Base-by-base conservation (phyloP, 148 eudicot species). In the Chenopodium album region DNA sequence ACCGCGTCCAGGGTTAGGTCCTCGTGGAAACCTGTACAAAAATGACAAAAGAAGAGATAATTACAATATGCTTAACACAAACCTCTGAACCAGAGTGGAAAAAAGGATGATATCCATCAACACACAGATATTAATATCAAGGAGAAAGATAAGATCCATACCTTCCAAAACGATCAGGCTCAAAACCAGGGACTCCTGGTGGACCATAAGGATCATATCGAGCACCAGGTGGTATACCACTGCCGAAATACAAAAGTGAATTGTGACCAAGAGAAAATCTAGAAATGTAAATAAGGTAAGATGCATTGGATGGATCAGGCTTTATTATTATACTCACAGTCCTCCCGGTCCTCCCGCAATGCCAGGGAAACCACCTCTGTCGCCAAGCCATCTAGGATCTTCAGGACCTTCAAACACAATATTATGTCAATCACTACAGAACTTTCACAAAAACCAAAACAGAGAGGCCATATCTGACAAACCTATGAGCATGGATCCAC, bases 121-220 rank as follows among this genome's bases (percentile, higher is more conserved):
- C 19, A 60, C 10, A 71, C n/a, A 9, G 20, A 22, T 26, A 80
- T 26, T 26, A 26, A 26, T 67, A 46, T 31, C 67, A 22, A 11
- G 64, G 60, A 48, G 47, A 75, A 23, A 28, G 16, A 60, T 16
- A 34, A 9, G 46, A 74, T 26, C 1, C 2, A 29, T 86, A 95
- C 99, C 99, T 92, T 81, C 86, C 79, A 86, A 92, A 90, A 37
- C 89, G 88, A 62, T 81, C 83, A 34, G 98, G 98, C 86, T 92
- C 99, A 86, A 94, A 94, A 70, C 99, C 98, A 44, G 99, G 99
- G 73, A 95, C 91, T 47, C 83, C 90, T 31, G 98, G 99, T 13
- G 98, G 98, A 41, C 98, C 98, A 88, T 76, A 93, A 22, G 99
- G 99, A 89, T 95, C 99, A 85, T 91, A 95, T 41, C 94, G 92